Conservation (phyloP, 2,329 filamentous ascomycete genomes). For the Elsinoe necatrix region DNA sequence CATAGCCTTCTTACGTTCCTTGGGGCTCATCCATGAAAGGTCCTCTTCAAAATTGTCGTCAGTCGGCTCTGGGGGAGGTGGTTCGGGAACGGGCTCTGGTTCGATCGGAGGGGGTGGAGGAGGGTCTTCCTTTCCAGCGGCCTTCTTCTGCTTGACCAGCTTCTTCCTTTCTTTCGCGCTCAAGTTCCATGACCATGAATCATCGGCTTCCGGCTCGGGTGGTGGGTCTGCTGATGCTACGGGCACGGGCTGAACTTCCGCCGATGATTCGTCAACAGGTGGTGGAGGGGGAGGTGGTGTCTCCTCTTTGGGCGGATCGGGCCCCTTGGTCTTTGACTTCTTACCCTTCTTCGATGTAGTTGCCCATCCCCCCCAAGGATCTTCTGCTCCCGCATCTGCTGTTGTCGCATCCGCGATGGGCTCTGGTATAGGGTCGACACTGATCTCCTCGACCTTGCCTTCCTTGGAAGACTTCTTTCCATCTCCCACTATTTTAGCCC, state of each 20-base stretch:
- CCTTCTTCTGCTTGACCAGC: conserved; percentile 42
- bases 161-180: conserved; percentile 36
- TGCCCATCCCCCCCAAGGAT: conserved; percentile 23
- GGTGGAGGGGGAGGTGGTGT: conserved; percentile 20
- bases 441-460: conserved; percentile 13
- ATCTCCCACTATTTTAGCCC: conserved; percentile 24
- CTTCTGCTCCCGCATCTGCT: conserved; percentile 14
- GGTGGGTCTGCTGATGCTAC: conserved; percentile 35
- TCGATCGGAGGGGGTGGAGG: conserved; percentile 26
- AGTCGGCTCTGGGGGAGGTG: conserved; percentile 26
- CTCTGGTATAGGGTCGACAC: background rate
- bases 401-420: background rate
- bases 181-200: conserved; percentile 21
- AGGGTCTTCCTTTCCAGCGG: conserved; percentile 27
- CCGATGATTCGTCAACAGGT: conserved; percentile 28
- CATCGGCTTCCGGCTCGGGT: conserved; percentile 30
- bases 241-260: conserved; percentile 27
- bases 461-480: conserved; percentile 34
- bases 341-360: conserved; percentile 25
- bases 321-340: conserved; percentile 16
- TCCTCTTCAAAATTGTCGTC: conserved; percentile 23
- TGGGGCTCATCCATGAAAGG: background rate
- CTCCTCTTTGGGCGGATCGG: conserved; percentile 13
- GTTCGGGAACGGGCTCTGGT: conserved; percentile 25
- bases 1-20: conserved; percentile 4